phyloP scores from a whole-genome alignment of 306 rosid genomes.

The Quercus rubra region DNA sequence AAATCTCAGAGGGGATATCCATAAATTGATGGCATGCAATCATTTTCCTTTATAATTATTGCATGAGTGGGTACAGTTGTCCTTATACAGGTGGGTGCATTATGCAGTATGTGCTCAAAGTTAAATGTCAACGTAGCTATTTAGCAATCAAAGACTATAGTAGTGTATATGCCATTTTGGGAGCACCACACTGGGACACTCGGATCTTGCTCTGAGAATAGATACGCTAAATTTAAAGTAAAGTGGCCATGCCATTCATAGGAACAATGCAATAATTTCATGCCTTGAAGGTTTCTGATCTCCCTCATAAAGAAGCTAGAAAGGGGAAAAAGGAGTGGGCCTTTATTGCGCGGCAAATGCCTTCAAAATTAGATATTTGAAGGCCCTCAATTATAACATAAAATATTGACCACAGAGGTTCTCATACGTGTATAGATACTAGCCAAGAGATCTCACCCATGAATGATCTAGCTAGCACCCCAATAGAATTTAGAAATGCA shows the following conservation, averaged over 20 bases:
- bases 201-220: background rate
- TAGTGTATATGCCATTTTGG: background rate
- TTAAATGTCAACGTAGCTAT: background rate
- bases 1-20: background rate
- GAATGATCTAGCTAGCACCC: background rate
- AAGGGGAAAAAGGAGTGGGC: background rate
- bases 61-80: background rate
- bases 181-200: background rate
- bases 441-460: background rate
- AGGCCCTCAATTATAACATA: background rate
- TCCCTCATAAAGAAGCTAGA: background rate
- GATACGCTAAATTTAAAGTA: background rate
- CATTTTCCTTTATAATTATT: conserved; percentile 17
- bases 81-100: background rate
- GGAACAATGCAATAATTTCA: background rate
- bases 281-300: background rate
- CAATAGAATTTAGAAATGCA: background rate
- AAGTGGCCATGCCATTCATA: background rate
- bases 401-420: background rate
- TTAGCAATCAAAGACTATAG: background rate
- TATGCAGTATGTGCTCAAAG: background rate
- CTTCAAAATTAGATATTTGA: background rate
- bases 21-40: background rate
- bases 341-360: background rate
- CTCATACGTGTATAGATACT: background rate